These are phyloP conservation scores for Penicillium manginii DNA, from an alignment of 495 filamentous ascomycete genomes.

Conservation along the genomic window DNA sequence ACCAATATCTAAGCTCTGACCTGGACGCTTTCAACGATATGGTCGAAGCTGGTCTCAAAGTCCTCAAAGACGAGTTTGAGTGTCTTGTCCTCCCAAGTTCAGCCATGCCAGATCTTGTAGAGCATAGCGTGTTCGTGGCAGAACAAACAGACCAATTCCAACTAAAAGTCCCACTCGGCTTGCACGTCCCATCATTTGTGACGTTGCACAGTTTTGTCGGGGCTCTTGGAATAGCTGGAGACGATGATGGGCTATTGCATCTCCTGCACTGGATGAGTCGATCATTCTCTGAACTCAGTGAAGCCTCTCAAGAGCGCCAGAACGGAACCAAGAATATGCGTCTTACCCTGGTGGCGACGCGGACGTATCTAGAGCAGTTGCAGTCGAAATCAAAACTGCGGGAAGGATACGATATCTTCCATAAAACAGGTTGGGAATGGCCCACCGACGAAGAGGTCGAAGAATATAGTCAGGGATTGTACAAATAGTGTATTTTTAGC, in stretches of 20 bases:
- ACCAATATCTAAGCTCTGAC: constrained; percentile 5
- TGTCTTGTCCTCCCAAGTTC: constrained; percentile 38
- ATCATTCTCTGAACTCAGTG: constrained; percentile 39
- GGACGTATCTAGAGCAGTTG: constrained; percentile 55
- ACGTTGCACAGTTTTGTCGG: constrained; percentile 58
- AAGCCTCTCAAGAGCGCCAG: constrained; percentile 39
- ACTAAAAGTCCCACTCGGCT: constrained; percentile 34
- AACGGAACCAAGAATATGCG: constrained; percentile 52
- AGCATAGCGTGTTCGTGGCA: constrained; percentile 22
- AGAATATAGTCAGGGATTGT: constrained; percentile 41
- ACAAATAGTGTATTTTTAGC: constrained; percentile 29
- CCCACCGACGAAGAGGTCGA: constrained; percentile 55
- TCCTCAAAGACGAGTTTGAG: constrained; percentile 45
- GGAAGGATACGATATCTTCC: constrained; percentile 49
- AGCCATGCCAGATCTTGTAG: constrained; percentile 28
- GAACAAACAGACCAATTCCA: constrained; percentile 15
- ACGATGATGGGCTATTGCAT: constrained; percentile 53
- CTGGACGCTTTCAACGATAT: constrained; percentile 33
- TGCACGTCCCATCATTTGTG: constrained; percentile 47
- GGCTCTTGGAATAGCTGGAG: constrained; percentile 51
- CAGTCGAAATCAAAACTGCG: constrained; percentile 34
- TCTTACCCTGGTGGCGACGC: constrained; percentile 53
- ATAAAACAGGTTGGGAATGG: constrained; percentile 57
- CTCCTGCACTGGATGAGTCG: constrained; percentile 58
- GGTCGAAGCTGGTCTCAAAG: constrained; percentile 33